Base-by-base conservation (phyloP, 805 yeast species). In the Nakazawaea ambrosiae region DNA sequence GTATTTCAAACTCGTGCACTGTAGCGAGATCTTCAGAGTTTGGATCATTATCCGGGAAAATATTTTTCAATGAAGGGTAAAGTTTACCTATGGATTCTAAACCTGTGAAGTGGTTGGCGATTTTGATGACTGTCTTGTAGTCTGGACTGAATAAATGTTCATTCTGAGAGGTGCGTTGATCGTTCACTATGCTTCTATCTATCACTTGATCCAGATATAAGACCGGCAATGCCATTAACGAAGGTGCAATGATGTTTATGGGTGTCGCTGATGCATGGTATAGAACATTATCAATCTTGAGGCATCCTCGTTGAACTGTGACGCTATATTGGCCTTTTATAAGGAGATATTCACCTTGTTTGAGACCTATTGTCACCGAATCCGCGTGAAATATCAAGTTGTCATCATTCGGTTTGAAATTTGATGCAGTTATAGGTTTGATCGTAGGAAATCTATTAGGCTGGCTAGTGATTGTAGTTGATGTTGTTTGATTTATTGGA, bases 241-340 rank as follows among this genome's bases (percentile, higher is more conserved):
- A 12, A 54, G 66, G 51, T 43, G 70, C 42, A 42, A 63, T 22
- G 33, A 55, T 70, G 46, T 39, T 63, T 50, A 53, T 57, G 27
- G 37, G 48, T 15, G 39, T 46, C 5, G 41, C 43, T 22, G 44
- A 44, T 15, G 55, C 61, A 47, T 48, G 66, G 46, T 55, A 55
- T 1, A 51, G 29, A 15, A 56, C 38, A 45, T 67, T 61, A 44
- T 77, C 75, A 1, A 75, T 42, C 3, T 54, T 43, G 1, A 72
- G 49, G 0, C 70, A 66, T 14, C 83, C 83, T 36, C 69, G 50
- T 42, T 64, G 66, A 0, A 76, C 55, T 3, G 50, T 49, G 18
- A 76, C 34, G 4, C 32, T 47, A 44, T 62, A 74, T 41, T 67
- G 75, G 1, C 83, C 82, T 38, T 60, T 56, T 1, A 76, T 37